Conservation (phyloP, 176 grass and related monocot genomes). For the Aegilops sharonensis region DNA sequence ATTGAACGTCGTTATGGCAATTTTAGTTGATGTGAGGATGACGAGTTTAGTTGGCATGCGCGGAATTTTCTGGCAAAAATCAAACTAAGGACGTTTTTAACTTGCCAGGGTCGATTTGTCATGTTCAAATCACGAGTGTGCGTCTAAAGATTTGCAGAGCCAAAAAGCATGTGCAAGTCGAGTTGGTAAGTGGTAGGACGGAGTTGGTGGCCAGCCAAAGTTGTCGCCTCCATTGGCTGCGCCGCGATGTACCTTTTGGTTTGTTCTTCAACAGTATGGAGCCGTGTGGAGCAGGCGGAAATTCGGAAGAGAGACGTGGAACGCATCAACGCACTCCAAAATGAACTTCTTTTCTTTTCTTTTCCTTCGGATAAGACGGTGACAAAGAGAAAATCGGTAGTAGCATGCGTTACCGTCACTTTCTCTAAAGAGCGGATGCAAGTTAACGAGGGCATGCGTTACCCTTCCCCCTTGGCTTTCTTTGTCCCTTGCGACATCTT, state of each 20-base stretch:
- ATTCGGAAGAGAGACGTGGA: background rate
- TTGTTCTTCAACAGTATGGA: background rate
- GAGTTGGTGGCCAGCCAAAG: background rate
- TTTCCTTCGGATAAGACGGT: constrained; percentile 6
- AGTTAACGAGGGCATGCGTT: background rate
- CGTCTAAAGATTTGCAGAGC: too few species aligned
- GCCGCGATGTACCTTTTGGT: background rate
- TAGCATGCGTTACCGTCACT: background rate
- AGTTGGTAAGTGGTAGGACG: background rate
- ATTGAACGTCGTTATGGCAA: too few species aligned
- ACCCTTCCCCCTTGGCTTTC: too few species aligned
- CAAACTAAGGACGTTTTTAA: too few species aligned
- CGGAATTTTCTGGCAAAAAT: too few species aligned
- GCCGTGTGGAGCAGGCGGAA: background rate
- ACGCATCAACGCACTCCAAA: background rate
- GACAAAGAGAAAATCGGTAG: background rate
- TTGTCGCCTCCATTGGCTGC: background rate
- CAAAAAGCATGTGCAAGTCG: background rate
- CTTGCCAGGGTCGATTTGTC: too few species aligned
- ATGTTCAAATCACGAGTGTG: too few species aligned
- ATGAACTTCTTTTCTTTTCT: background rate
- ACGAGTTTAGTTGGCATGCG: too few species aligned
- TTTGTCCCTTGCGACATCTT: too few species aligned
- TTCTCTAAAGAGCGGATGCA: background rate
- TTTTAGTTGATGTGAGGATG: too few species aligned